Conservation (phyloP, 306 rosid genomes). For the Corylus avellana region DNA sequence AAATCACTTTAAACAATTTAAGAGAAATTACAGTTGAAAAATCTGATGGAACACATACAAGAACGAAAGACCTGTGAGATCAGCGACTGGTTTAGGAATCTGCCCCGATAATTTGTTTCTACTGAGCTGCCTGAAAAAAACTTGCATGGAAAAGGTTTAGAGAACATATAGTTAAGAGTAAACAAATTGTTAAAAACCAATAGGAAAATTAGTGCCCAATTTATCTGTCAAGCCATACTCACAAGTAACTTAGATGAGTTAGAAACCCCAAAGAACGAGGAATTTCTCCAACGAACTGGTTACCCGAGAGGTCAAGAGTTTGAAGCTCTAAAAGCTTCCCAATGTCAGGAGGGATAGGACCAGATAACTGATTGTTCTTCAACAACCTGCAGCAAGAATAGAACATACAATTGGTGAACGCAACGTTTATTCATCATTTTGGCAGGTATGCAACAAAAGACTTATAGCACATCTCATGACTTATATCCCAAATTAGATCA, state of each 20-base stretch:
- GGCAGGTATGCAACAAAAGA: constrained; percentile 3
- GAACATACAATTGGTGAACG: constrained; percentile 13
- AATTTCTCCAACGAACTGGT: constrained; percentile 74
- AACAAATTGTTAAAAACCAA: constrained; percentile 16
- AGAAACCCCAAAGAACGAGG: constrained; percentile 78
- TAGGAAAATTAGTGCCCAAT: constrained; percentile 10
- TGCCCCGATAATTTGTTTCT: constrained; percentile 75
- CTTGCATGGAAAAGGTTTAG: constrained; percentile 54
- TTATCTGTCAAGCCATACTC: constrained; percentile 52
- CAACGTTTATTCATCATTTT: neutral
- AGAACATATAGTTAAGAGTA: constrained; percentile 35
- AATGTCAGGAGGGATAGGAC: constrained; percentile 76
- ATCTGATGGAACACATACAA: constrained; percentile 53
- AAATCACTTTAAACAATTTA: constrained; percentile 7
- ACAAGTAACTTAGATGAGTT: constrained; percentile 85
- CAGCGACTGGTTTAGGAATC: constrained; percentile 80
- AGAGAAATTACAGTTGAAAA: constrained; percentile 24
- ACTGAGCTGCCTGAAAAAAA: constrained; percentile 91
- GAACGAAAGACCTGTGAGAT: constrained; percentile 77
- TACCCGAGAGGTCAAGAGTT: constrained; percentile 84
- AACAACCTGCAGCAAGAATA: constrained; percentile 55
- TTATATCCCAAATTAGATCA: neutral
- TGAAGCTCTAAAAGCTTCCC: constrained; percentile 77
- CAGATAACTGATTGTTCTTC: constrained; percentile 82
- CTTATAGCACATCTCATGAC: constrained; percentile 5